Evolutionary conservation across 352 stramenopile genomes (phyloP).

Genomic region (Globisporangium abappressorium): DNA sequence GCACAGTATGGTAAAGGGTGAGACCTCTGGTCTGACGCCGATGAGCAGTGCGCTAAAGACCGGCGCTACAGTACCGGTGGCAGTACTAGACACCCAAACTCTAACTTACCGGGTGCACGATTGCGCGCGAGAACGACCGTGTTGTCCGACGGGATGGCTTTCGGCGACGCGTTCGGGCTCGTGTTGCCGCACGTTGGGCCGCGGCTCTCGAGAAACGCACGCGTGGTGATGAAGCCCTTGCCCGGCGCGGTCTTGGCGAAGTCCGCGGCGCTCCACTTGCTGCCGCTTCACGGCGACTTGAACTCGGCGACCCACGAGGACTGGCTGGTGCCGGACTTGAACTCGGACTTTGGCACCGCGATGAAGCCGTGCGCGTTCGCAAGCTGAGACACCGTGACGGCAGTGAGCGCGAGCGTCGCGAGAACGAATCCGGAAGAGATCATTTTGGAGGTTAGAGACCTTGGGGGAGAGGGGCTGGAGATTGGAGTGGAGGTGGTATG

Average conservation of each 20-base stretch:
- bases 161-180: slow-evolving; percentile 21
- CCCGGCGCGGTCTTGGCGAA: neutral
- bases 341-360: neutral
- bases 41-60: no score
- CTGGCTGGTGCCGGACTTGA: neutral
- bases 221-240: slow-evolving; percentile 7
- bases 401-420: neutral
- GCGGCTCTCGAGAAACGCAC: slow-evolving; percentile 4
- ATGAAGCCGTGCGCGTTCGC: neutral
- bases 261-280: neutral
- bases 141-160: slow-evolving; percentile 31
- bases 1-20: no score
- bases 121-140: slow-evolving; percentile 15
- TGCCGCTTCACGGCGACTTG: neutral
- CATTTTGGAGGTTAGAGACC: neutral
- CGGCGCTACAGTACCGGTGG: no score
- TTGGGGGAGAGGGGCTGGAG: neutral
- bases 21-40: no score
- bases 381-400: neutral
- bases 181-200: slow-evolving; percentile 30
- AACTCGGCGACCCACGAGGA: neutral
- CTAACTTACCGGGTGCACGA: neutral
- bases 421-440: neutral
- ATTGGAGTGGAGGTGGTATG: no score
- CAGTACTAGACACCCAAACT: no score